phyloP scores from a whole-genome alignment of 306 rosid species.

The Sindora glabra region DNA sequence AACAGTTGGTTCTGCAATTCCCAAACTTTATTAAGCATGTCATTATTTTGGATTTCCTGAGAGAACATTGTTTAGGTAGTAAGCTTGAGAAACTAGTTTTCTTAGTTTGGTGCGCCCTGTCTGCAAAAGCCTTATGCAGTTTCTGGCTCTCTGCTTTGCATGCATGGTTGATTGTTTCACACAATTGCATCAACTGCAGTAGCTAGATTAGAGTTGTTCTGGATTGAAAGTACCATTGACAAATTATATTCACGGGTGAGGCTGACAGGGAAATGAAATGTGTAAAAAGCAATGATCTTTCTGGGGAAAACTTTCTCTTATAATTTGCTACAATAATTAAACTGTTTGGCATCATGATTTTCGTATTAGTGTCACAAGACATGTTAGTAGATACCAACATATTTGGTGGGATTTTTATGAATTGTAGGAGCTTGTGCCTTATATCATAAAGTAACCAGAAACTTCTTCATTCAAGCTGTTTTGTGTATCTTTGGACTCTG shows the following conservation, averaged over 20 bases:
- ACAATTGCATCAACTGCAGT: background rate
- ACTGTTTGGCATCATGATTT: background rate
- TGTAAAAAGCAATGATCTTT: background rate
- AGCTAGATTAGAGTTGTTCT: background rate
- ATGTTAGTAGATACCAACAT: background rate
- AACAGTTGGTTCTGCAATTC: background rate
- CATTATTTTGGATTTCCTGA: no score
- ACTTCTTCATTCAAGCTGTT: background rate
- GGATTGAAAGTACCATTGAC: background rate
- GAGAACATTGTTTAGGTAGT: background rate
- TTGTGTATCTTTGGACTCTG: background rate
- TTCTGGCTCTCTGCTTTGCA: background rate
- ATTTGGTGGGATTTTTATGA: background rate
- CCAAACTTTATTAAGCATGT: no score
- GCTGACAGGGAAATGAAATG: background rate
- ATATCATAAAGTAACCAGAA: background rate
- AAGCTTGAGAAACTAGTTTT: background rate
- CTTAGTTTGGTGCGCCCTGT: background rate
- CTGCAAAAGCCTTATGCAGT: background rate
- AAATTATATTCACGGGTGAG: background rate
- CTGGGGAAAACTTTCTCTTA: background rate
- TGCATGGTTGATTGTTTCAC: conserved; percentile 1
- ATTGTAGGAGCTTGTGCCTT: background rate
- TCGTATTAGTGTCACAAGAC: background rate
- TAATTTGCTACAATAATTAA: background rate